Conservation (phyloP, 2,329 filamentous ascomycete genomes). For the Xylaria sp. region DNA sequence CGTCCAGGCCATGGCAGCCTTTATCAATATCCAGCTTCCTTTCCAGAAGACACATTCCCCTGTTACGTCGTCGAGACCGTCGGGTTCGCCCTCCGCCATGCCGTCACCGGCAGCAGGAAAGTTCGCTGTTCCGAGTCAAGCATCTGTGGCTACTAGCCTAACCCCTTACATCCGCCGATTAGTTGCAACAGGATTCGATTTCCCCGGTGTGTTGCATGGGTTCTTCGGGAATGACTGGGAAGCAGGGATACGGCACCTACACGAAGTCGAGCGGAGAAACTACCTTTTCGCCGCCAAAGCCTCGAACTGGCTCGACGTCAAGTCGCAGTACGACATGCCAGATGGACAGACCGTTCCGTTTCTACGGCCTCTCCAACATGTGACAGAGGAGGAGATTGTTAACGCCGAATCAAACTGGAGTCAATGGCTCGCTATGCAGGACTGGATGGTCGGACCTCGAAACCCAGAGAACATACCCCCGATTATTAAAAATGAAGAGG, state of each 20-base stretch:
- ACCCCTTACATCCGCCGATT: constrained; percentile 91
- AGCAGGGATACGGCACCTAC: constrained; percentile 80
- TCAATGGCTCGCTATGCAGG: constrained; percentile 95
- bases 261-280: constrained; percentile 90
- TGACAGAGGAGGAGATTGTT: constrained; percentile 81
- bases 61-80: constrained; percentile 53
- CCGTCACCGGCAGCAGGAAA: constrained; percentile 46
- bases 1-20: constrained; percentile 88
- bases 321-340: constrained; percentile 88
- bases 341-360: constrained; percentile 88
- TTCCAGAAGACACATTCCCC: constrained; percentile 73
- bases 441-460: constrained; percentile 95
- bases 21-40: constrained; percentile 90
- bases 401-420: constrained; percentile 88
- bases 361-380: constrained; percentile 80
- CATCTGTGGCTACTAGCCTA: constrained; percentile 68
- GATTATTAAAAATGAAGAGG: constrained; percentile 48
- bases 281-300: constrained; percentile 96
- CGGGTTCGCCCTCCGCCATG: constrained; percentile 50
- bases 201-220: constrained; percentile 84
- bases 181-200: constrained; percentile 91
- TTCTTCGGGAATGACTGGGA: constrained; percentile 97
- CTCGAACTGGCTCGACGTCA: constrained; percentile 87
- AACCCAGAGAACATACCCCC: constrained; percentile 62
- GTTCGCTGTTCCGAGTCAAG: constrained; percentile 44